Conservation (phyloP, 441 rosid species). For the Adansonia grandidieri region DNA sequence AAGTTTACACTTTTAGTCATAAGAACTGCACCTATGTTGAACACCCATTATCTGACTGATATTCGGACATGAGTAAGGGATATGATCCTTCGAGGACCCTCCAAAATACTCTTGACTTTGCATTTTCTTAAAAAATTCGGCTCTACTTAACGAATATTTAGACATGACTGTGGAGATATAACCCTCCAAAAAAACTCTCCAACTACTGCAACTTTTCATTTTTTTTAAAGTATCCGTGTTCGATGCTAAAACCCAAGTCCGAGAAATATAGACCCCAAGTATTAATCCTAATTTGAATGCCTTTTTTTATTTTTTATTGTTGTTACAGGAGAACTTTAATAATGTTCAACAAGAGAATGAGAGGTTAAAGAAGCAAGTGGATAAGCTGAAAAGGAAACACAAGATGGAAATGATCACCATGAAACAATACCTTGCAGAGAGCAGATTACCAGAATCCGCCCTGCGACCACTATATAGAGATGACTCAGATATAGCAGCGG, state of each 20-base stretch:
- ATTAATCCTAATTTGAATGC: background rate
- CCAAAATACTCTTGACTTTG: too few relatives aligned
- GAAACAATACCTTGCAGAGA: constrained; percentile 80
- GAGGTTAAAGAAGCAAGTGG: constrained; percentile 80
- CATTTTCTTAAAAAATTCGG: too few relatives aligned
- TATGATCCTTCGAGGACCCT: too few relatives aligned
- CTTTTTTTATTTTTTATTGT: background rate
- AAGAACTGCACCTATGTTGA: background rate
- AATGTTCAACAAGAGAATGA: constrained; percentile 70
- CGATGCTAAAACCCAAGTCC: too few relatives aligned
- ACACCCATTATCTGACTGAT: too few relatives aligned
- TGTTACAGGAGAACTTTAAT: constrained; percentile 59
- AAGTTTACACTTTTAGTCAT: background rate
- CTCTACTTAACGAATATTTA: too few relatives aligned
- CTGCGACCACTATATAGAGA: constrained; percentile 56
- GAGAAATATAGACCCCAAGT: background rate
- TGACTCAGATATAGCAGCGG: background rate
- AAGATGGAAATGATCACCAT: constrained; percentile 74
- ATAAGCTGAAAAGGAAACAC: constrained; percentile 85
- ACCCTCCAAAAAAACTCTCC: too few relatives aligned
- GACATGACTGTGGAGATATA: too few relatives aligned
- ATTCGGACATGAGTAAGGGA: too few relatives aligned
- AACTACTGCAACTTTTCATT: too few relatives aligned
- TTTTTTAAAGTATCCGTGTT: too few relatives aligned
- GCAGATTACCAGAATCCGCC: constrained; percentile 89